A percentile compares a stretch with the other conserved stretches of the same genome.
Conservation (phyloP, 2,329 filamentous ascomycete genomes). For the Sporothrix brunneoviolacea region DNA sequence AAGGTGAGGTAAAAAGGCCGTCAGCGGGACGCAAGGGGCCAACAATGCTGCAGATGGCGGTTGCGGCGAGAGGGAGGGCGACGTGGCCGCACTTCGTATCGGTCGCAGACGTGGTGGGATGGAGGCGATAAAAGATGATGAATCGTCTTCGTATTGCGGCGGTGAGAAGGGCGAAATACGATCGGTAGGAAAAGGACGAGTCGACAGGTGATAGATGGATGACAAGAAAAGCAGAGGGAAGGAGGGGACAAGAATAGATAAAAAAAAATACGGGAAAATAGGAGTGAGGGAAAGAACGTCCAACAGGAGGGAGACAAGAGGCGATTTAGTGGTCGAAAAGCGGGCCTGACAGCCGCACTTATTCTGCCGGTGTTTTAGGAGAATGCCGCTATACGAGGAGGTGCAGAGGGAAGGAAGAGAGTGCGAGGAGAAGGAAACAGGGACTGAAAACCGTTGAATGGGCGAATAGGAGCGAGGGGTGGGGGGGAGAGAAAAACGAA, state of each 20-base stretch:
- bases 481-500: not conserved
- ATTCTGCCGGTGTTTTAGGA: conserved; percentile 11
- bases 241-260: not conserved
- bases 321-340: conserved; percentile 1
- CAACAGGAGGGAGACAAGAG: not conserved
- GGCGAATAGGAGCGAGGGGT: not conserved
- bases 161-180: not conserved
- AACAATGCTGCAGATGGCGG: not conserved
- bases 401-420: not conserved
- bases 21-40: not conserved
- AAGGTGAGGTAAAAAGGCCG: not conserved
- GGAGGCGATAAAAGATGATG: not conserved
- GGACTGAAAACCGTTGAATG: not conserved
- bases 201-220: not conserved
- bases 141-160: not conserved
- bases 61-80: not conserved
- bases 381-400: conserved; percentile 12
- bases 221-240: not conserved
- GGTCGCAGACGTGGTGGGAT: not conserved
- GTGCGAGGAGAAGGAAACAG: not conserved
- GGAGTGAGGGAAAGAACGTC: not conserved
- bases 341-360: conserved; percentile 10
- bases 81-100: not conserved
- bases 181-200: not conserved
- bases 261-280: not conserved